A percentile compares a stretch with the other conserved stretches of the same genome.
These are phyloP conservation scores for Pseudophaeomoniella oleicola DNA, from an alignment of 2,329 filamentous ascomycete species.

Conservation along the genomic window DNA sequence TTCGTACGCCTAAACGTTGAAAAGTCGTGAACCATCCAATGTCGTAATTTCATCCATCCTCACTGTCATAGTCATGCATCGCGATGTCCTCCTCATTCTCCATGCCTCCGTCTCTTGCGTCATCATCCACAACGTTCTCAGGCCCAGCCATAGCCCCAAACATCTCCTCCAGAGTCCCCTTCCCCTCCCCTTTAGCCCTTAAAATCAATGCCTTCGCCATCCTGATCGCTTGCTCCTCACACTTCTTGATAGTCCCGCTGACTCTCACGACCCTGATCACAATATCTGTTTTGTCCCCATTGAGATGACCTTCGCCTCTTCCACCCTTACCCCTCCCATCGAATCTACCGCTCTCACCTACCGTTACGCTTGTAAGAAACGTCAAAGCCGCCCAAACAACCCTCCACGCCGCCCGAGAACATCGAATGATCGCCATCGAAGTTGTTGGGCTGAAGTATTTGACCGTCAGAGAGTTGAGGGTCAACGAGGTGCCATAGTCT, in stretches of 20 bases:
- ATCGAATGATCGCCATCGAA: conserved; percentile 80
- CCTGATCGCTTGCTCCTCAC: conserved; percentile 75
- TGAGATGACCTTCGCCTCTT: conserved; percentile 7
- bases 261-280: conserved; percentile 75
- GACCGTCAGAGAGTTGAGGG: conserved; percentile 37
- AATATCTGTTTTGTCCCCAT: conserved; percentile 37
- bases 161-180: conserved; percentile 7
- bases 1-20: conserved; percentile 3
- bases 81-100: conserved; percentile 3
- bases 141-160: too few species aligned
- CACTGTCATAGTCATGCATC: background rate
- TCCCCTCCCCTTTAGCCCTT: conserved; percentile 14
- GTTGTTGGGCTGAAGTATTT: conserved; percentile 91
- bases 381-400: conserved; percentile 84
- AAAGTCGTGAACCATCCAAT: background rate
- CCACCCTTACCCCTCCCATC: conserved; percentile 40
- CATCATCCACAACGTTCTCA: too few species aligned
- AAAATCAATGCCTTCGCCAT: conserved; percentile 42
- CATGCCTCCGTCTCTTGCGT: conserved; percentile 6
- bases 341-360: conserved; percentile 29
- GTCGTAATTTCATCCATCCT: background rate
- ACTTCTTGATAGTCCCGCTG: conserved; percentile 84
- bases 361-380: conserved; percentile 54
- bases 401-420: conserved; percentile 67
- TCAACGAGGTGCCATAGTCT: conserved; percentile 57